Evolutionary conservation across 2,329 filamentous ascomycete genomes (phyloP).

Genomic region (Ceratocystis diversiconidia): DNA sequence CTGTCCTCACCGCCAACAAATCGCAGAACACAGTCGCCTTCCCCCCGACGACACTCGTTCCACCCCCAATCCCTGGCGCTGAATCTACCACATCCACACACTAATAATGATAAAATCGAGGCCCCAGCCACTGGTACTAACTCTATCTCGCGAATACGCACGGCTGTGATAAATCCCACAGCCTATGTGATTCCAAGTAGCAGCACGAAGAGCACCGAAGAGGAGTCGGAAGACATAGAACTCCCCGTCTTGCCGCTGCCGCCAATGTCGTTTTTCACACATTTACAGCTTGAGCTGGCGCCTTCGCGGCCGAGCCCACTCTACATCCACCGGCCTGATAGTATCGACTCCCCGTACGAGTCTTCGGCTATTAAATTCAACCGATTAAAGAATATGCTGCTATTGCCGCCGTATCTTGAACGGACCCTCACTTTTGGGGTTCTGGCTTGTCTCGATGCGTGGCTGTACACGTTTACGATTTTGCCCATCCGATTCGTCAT

Average conservation of each 20-base stretch:
- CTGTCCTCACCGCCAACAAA: conserved; percentile 14
- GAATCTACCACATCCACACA: conserved; percentile 35
- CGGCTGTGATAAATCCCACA: conserved; percentile 30
- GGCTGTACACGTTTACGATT: conserved; percentile 94
- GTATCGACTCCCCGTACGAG: conserved; percentile 61
- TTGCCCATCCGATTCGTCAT: conserved; percentile 77
- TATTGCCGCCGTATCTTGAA: conserved; percentile 70
- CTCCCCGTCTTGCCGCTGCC: conserved; percentile 45
- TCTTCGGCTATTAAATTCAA: conserved; percentile 87
- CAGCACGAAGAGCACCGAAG: conserved; percentile 19
- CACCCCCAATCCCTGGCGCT: not conserved
- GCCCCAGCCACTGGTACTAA: not conserved
- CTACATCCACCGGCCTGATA: conserved; percentile 48
- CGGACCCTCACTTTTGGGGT: conserved; percentile 75
- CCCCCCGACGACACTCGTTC: not conserved
- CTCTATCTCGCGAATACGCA: conserved; percentile 22
- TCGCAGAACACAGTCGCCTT: conserved; percentile 9
- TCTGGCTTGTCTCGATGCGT: conserved; percentile 83
- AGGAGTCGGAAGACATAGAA: conserved; percentile 21
- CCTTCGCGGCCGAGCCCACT: conserved; percentile 47
- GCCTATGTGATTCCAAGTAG: conserved; percentile 18
- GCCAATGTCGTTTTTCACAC: conserved; percentile 51
- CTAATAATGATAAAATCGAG: conserved; percentile 29
- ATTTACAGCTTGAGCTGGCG: conserved; percentile 50
- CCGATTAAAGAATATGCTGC: conserved; percentile 73